Evolutionary conservation across 495 filamentous ascomycete species (phyloP).

Genomic region (Pyrenopolyporus hunteri): DNA sequence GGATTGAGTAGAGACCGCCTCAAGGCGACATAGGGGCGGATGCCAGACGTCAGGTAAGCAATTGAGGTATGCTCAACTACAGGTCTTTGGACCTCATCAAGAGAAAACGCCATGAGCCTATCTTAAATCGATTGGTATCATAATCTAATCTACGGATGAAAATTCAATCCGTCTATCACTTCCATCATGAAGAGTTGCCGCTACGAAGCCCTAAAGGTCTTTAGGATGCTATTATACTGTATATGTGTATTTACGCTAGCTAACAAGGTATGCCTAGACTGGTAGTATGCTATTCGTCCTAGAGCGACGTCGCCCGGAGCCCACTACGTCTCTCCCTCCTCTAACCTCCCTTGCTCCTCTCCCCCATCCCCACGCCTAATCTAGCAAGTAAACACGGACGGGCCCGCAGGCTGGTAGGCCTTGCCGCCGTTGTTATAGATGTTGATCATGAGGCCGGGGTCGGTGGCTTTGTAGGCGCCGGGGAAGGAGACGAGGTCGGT

Average conservation of each 20-base stretch:
- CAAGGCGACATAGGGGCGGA: too few species aligned
- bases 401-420: slow-evolving; percentile 40
- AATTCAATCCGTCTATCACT: background rate
- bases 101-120: too few species aligned
- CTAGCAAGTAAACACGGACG: slow-evolving; percentile 37
- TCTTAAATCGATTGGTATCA: too few species aligned
- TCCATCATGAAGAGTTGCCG: background rate
- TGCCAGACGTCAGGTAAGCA: too few species aligned
- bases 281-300: background rate
- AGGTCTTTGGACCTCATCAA: too few species aligned
- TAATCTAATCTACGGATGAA: background rate
- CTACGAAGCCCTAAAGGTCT: background rate
- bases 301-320: background rate
- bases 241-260: background rate
- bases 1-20: too few species aligned
- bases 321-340: background rate
- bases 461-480: slow-evolving; percentile 49
- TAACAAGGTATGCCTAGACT: too few species aligned
- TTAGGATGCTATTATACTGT: background rate
- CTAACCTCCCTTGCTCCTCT: background rate
- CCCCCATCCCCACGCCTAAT: background rate
- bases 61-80: too few species aligned
- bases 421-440: slow-evolving; percentile 53
- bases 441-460: slow-evolving; percentile 55
- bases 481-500: slow-evolving; percentile 49